phyloP scores from a whole-genome alignment of 805 yeast genomes.

The Jamesozyma jinghongensis region DNA sequence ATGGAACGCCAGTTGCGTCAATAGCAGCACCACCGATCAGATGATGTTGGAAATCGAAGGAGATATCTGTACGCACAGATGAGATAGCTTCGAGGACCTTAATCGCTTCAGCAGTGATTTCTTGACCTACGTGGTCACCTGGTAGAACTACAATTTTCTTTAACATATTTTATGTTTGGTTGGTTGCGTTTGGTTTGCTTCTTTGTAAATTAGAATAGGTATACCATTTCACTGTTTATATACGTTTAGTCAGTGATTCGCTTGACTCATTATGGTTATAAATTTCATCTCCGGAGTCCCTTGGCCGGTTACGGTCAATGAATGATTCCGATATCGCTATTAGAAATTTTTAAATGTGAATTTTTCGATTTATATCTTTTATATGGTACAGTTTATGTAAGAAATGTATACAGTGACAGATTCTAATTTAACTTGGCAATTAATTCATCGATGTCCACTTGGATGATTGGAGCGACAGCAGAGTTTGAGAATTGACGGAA shows the following conservation, averaged over 20 bases:
- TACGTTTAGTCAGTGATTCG: not conserved
- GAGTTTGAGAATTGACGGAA: constrained; percentile 44
- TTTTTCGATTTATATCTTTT: not conserved
- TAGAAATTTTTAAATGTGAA: no score
- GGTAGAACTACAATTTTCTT: constrained; percentile 83
- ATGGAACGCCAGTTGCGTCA: constrained; percentile 90
- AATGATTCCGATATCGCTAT: not conserved
- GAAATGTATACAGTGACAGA: not conserved
- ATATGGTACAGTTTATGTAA: not conserved
- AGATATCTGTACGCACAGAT: constrained; percentile 42
- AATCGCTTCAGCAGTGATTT: constrained; percentile 81
- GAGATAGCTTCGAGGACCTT: constrained; percentile 80
- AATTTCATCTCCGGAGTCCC: no score
- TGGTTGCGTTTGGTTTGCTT: not conserved
- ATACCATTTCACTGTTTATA: not conserved
- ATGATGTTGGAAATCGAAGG: constrained; percentile 73
- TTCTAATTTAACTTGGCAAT: constrained; percentile 53
- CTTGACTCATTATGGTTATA: not conserved
- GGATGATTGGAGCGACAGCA: constrained; percentile 55
- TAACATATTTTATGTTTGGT: no score
- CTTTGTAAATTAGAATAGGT: no score
- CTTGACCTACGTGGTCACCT: constrained; percentile 96
- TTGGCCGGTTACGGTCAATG: not conserved
- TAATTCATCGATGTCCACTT: constrained; percentile 64
- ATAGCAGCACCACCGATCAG: constrained; percentile 98